Evolutionary conservation across 495 filamentous ascomycete species (phyloP), one percentile per base, ranked within the genome.

Genomic region (Pseudevernia furfuracea): DNA sequence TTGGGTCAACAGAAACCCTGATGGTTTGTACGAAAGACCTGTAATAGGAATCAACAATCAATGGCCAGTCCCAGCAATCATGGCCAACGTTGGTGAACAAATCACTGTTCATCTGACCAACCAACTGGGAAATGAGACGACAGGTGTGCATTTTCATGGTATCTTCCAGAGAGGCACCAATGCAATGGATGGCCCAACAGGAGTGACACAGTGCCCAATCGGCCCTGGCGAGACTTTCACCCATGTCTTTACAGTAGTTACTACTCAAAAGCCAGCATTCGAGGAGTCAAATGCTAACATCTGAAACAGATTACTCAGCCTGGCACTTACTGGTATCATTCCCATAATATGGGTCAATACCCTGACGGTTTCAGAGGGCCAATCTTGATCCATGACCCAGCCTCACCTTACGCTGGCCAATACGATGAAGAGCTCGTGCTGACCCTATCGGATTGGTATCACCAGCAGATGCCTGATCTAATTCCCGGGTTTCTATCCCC

Each of bases 1-100:
- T 34, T 95, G 91, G 91, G 85, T 91, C 8, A 85, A 78, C 39
- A 84, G 87, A 11, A 94, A 93, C 71, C 91, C 91, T 1, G 91
- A 95, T 74, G 88, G 86, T n/a, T 63, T 77, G 23, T 80, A 80
- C 41, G 77, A 82, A 15, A 81, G 90, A 23, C 84, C 84, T 15
- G 83, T 82, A 0, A 93, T 94, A 71, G 87, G 87, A 61, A 89
- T 92, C 78, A 94, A 94, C 69, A 81, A 79, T 5, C 74, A 89
- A 79, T 92, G 87, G 87, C 89, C 89, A 1, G 77, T 84, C 57
- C 89, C 88, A 10, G 74, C 77, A 46, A 84, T 92, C 36, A 79
- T 82, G 44, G 87, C 84, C 49, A 82, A 83, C 11, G 71, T 87
- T 9, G 90, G 90, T 56, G 90, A 93, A 69, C 77, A 78, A 15